phyloP scores from a whole-genome alignment of 768 basidiomycete species.

The Kwoniella bestiolae region DNA sequence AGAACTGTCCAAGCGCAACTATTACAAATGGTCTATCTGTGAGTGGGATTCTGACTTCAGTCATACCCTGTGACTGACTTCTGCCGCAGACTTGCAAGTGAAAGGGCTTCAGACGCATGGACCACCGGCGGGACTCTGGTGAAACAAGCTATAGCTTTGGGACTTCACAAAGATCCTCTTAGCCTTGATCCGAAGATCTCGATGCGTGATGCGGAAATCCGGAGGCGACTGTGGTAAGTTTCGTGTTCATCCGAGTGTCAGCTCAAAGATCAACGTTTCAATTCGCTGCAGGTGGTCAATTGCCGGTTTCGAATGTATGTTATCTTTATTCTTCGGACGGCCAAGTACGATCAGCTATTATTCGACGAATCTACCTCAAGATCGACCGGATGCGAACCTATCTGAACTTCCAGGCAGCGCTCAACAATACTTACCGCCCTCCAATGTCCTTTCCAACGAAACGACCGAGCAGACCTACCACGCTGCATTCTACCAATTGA shows the following conservation, averaged over 20 bases:
- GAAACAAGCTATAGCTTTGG: conserved; percentile 53
- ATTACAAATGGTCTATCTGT: conserved; percentile 51
- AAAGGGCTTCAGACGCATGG: conserved; percentile 55
- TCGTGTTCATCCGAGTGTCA: no score
- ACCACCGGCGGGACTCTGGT: conserved; percentile 46
- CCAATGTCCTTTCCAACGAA: conserved; percentile 40
- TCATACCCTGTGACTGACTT: neutral
- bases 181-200: conserved; percentile 49
- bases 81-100: conserved; percentile 24
- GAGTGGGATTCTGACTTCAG: no score
- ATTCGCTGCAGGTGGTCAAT: conserved; percentile 47
- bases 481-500: conserved; percentile 53
- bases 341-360: conserved; percentile 54
- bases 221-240: conserved; percentile 50
- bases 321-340: conserved; percentile 53
- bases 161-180: conserved; percentile 55
- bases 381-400: conserved; percentile 50
- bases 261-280: no score
- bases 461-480: conserved; percentile 54
- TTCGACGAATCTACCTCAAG: conserved; percentile 53
- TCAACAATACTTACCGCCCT: conserved; percentile 33
- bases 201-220: conserved; percentile 50
- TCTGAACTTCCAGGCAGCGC: conserved; percentile 44
- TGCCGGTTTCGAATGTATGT: conserved; percentile 52
- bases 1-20: conserved; percentile 49